phyloP scores from a whole-genome alignment of 345 rosid species.

The Salix viminalis region DNA sequence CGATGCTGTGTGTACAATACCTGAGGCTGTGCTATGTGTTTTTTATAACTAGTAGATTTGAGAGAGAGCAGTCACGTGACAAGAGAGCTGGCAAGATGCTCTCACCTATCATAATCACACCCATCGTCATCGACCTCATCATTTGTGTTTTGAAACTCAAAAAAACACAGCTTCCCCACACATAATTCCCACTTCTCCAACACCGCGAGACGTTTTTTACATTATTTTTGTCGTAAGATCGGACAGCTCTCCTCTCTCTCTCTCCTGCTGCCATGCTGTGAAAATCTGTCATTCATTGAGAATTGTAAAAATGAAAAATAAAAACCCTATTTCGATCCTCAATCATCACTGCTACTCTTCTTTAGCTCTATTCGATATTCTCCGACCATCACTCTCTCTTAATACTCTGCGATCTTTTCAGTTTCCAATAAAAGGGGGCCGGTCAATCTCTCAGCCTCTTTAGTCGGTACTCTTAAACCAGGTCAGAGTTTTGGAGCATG shows the following conservation, averaged over 20 bases:
- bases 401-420: background rate
- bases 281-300: constrained; percentile 15
- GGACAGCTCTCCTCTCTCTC: background rate
- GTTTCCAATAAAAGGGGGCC: background rate
- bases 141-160: constrained; percentile 41
- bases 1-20: background rate
- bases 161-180: constrained; percentile 4
- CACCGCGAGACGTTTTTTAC: background rate
- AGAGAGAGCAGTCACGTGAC: constrained; percentile 22
- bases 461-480: too few species aligned
- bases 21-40: background rate
- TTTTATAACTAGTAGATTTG: background rate
- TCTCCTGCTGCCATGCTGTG: constrained; percentile 16
- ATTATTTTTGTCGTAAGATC: background rate
- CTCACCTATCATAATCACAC: constrained; percentile 31
- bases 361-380: constrained; percentile 17
- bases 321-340: constrained; percentile 1
- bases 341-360: constrained; percentile 5
- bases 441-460: background rate
- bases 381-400: background rate
- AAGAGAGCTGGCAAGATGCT: constrained; percentile 37
- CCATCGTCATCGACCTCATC: constrained; percentile 42
- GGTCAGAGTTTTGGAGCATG: too few species aligned
- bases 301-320: background rate
- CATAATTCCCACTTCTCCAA: background rate